These are phyloP conservation scores for Phytophthora lateralis DNA, from an alignment of 352 stramenopile species.

Conservation along the genomic window DNA sequence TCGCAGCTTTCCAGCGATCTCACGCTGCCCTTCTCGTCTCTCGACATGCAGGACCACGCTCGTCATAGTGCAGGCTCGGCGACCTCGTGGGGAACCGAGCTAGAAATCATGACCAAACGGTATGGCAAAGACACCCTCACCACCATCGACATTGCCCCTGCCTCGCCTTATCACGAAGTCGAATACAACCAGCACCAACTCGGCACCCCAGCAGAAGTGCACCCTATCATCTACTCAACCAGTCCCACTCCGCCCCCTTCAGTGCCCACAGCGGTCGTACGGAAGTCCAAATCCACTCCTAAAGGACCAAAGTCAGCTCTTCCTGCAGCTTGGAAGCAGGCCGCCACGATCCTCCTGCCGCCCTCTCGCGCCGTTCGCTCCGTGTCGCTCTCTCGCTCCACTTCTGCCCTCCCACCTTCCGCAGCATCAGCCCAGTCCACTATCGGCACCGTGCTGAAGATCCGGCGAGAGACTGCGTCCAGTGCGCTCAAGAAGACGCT, in stretches of 20 bases:
- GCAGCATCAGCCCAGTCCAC: constrained; percentile 16
- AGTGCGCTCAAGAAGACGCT: constrained; percentile 60
- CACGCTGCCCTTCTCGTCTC: constrained; percentile 45
- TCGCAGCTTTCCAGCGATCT: constrained; percentile 11
- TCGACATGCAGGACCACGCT: constrained; percentile 47
- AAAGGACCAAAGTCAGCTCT: constrained; percentile 18
- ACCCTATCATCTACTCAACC: constrained; percentile 21
- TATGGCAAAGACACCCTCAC: constrained; percentile 45
- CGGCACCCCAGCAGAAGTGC: constrained; percentile 11
- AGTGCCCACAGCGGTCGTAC: constrained; percentile 1
- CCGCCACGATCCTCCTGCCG: constrained; percentile 19
- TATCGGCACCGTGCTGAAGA: constrained; percentile 38
- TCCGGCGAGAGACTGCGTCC: constrained; percentile 57
- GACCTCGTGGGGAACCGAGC: constrained; percentile 47
- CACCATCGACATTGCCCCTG: constrained; percentile 11
- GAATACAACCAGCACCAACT: constrained; percentile 10
- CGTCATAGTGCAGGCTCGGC: constrained; percentile 6
- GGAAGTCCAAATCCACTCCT: constrained; percentile 22
- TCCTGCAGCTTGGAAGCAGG: constrained; percentile 17
- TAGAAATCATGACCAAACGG: constrained; percentile 62
- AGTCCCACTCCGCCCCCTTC: constrained; percentile 9
- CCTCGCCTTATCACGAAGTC: constrained; percentile 1
- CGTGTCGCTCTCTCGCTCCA: constrained; percentile 6
- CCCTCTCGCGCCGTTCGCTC: constrained; percentile 7
- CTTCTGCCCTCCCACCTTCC: constrained; percentile 8